Base-by-base conservation (phyloP, 2,329 filamentous ascomycete genomes). In the Neopestalotiopsis sp. region DNA sequence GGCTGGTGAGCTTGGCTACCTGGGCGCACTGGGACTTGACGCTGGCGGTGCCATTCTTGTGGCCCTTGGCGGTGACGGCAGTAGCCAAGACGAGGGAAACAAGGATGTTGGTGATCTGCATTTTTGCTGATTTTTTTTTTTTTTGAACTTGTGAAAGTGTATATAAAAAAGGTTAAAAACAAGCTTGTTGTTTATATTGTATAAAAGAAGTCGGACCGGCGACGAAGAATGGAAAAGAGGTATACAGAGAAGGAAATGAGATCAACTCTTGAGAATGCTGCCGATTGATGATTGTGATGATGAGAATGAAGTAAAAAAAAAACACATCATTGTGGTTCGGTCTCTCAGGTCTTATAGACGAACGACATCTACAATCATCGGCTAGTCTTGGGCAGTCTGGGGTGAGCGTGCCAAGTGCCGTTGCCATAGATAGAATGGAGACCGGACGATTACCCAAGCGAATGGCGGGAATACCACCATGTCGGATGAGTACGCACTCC, bases 21-120 rank as follows among this genome's bases (percentile, higher is more conserved):
- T 77, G 69, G 62, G 73, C 74, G 75, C 81, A 82, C 68, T 79
- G 75, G 30, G 74, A 72, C 72, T 76, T 74, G 65, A 76, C 73
- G 57, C 70, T 75, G 65, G 74, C 76, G 66, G 75, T 78, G 70
- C 72, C 71, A 62, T 73, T 73, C 40, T 75, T 74, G 65, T 74
- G 65, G 66, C 74, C 76, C 70, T 77, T 75, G 69, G 80, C 80
- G 4, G 68, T 68, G 12, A 71, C 72, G 14, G 68, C 61, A 13
- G 71, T 28, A 49, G 70, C 71, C 28, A 71, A 57, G 49, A 72
- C 20, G 53, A 70, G 45, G 30, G 71, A 69, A 28, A 67, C 62
- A 66, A 72, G 42, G 38, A 73, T 5, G 68, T 62, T 66, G 57
- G 67, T 67, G 32, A 72, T 14, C 69, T 73, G 72, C 72, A 73